Base-by-base conservation (phyloP, 2,329 filamentous ascomycete species). In the Emericellopsis atlantica region DNA sequence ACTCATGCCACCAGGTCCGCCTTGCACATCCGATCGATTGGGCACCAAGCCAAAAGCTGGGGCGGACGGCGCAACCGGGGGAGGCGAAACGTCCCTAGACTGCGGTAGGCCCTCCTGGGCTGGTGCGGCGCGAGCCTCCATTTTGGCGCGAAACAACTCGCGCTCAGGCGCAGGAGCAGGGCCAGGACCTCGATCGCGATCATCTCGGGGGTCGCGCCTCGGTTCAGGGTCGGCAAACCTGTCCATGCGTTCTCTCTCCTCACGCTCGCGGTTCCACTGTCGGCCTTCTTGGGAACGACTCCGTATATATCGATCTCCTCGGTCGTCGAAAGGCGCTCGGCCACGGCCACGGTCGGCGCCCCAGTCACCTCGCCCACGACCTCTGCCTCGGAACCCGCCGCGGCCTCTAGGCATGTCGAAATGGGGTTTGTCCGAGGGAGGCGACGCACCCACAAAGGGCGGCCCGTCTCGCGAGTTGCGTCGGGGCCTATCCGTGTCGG, bases 391-490 rank as follows among this genome's bases (percentile, higher is more conserved):
- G 23, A 74, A 74, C 6, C 72, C 72, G 24, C 72, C 70, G 16
- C 78, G 73, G 10, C 72, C 71, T 41, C 70, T 69, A 8, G 70
- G 67, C 9, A 66, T 58, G 45, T 67, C 71, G 43, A 81, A 79
- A 1, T 73, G 68, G 11, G 75, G 70, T 46, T 88, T 29, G 26
- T 29, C 83, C 0, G 82, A 84, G 18, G 76, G 78, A 9, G 76
- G 77, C 4, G 83, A 85, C 5, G 79, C 79, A 15, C 79, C 81
- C 2, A 81, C 84, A 18, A 78, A 72, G 14, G 40, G 24, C 10
- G 83, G 81, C 0, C 82, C 83, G 51, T 89, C 84, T 51, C 84
- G 70, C 8, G 82, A 86, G 14, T 73, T 78, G 37, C 82, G 70
- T 41, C 82, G 69, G 15, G 78, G 75, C 43, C 83, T 72, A 43